Evolutionary conservation across 2,329 filamentous ascomycete genomes (phyloP).

Genomic region (Diaporthe citriasiana): DNA sequence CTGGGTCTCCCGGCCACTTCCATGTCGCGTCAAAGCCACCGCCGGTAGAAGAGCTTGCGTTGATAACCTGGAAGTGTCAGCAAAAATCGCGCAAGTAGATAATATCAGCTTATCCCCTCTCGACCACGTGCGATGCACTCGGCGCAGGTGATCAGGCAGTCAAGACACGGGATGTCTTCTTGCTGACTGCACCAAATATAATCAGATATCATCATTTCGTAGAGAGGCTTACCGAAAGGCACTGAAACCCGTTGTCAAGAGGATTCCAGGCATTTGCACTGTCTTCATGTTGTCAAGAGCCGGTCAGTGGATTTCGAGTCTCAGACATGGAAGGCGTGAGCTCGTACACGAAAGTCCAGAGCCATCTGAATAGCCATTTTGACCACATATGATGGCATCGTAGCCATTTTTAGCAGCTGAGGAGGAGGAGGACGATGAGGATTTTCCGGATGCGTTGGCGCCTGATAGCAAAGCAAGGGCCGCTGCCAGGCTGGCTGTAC

Average conservation of each 20-base stretch:
- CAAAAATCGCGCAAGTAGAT: neutral
- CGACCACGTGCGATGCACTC: constrained; percentile 4
- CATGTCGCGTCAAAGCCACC: constrained; percentile 51
- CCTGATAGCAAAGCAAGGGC: constrained; percentile 41
- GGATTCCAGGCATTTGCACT: constrained; percentile 52
- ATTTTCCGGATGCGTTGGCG: constrained; percentile 12
- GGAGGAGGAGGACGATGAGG: neutral
- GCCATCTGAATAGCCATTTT: constrained; percentile 45
- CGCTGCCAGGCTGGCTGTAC: constrained; percentile 34
- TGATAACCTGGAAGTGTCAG: constrained; percentile 33
- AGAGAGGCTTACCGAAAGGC: constrained; percentile 48
- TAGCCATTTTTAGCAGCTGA: constrained; percentile 44
- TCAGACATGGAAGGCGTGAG: neutral
- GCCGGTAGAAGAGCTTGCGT: constrained; percentile 33
- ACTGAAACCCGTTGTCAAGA: constrained; percentile 48
- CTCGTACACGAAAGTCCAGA: constrained; percentile 37
- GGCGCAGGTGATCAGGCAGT: neutral
- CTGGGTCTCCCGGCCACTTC: constrained; percentile 48
- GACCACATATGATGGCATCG: constrained; percentile 49
- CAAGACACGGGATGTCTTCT: constrained; percentile 13
- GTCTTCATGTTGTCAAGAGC: constrained; percentile 42
- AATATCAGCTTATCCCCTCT: neutral
- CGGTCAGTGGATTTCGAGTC: neutral
- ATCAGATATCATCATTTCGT: neutral
- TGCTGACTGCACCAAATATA: neutral